Evolutionary conservation across 805 yeast species (phyloP), one percentile per base, ranked within the genome.

Genomic region (Metschnikowia cerradonensis): DNA sequence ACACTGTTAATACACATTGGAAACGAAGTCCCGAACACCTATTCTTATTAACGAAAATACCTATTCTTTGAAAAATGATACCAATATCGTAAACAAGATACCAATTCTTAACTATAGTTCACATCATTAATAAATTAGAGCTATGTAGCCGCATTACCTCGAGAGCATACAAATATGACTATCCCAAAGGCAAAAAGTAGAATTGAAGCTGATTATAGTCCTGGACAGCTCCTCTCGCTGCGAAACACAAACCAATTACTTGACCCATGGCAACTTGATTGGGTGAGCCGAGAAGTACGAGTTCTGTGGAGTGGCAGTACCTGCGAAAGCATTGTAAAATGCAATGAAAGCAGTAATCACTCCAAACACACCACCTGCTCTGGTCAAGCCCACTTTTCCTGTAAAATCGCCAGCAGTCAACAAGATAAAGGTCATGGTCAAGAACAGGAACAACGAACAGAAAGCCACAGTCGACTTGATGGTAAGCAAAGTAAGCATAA

Each of bases 341-440:
- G 74, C 77, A 35, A 70, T 53, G 51, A 72, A 60, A 2, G 72
- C 70, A 13, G 74, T 67, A 38, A 73, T 64, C n/a, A 71, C 68
- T n/a, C 77, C 77, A 47, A 64, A 47, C 6, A 71, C 71, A 41
- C 77, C 77, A 26, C 76, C 77, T 39, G 73, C 75, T 50, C 72
- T 66, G 4, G 65, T 53, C 11, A 65, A 64, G 6, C 56, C 56
- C 4, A 59, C 62, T 8, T 54, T 62, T 11, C 64, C 65, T 2
- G 67, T 48, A 45, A 70, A 62, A 11, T 64, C 68, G 30, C 73
- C 77, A 17, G 62, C 67, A 15, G 73, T 65, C 54, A 73, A 67
- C 40, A 73, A 60, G 31, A 67, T 17, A 47, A 72, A 72, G 2
- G 76, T 71, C 14, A 72, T 37, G 15, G 64, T 52, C 52, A 73